Base-by-base conservation (phyloP, 75 land plant genomes). In the Larix kaempferi region DNA sequence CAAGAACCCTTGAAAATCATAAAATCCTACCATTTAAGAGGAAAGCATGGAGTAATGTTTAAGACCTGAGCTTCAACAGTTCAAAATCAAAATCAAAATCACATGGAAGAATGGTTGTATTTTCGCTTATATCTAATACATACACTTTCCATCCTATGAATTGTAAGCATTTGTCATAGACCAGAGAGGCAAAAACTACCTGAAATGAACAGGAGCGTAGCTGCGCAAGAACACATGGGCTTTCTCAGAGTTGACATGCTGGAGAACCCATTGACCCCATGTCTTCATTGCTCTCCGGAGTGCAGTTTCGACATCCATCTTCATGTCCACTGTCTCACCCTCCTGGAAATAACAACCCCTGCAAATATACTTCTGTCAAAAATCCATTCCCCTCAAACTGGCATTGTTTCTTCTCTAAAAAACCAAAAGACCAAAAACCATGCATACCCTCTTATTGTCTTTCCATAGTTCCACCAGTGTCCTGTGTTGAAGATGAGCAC, bases 401-500 rank as follows among this genome's bases (percentile, higher is more conserved):
- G 17, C 2, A 67, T 6, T 37, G 21, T 37, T 44, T 39, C 12
- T 37, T 44, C 17, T 39, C 10, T 69, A 8, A 2, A 19, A 6
- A 5, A 22, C 21, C n/a, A 44, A 54, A 76, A 21, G 19, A 80
- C 57, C 85, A 86, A 59, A 33, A 79, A 57, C 95, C 95, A 7
- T 80, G 87, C 94, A 73, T 71, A 76, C 87, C 61, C 56, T 23
- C 78, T 81, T 4, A 62, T 7, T 17, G 91, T 94, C 79, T 94
- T 92, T 15, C 84, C 85, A 21, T 85, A 23, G 65, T 83, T 90
- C 98, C 98, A 94, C 98, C 95, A 94, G 71, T 95, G 96, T 1
- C 96, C 96, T 33, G 85, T 82, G 72, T 91, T 95, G 80, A 93
- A 86, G 22, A 93, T 78, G 15, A 93, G 56, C 5, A 93, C 84